These are phyloP conservation scores for Nakazawaea ernobii DNA, from an alignment of 805 yeast genomes.

Conservation along the genomic window DNA sequence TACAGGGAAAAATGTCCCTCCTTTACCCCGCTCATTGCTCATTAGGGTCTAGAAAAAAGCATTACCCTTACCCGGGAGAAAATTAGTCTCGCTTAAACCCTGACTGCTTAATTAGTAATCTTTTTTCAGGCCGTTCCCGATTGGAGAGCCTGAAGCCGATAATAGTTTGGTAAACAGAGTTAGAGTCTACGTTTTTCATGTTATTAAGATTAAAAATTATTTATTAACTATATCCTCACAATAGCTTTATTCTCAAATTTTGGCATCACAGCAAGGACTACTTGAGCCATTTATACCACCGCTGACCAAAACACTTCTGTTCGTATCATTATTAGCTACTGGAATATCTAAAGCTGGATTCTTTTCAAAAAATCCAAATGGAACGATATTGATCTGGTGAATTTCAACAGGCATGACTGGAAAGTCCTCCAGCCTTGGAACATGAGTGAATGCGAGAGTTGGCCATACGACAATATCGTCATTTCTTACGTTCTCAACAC, in stretches of 20 bases:
- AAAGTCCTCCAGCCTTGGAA: slow-evolving; percentile 81
- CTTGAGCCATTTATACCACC: slow-evolving; percentile 17
- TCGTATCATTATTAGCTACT: slow-evolving; percentile 59
- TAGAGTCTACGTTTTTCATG: no score
- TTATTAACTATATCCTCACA: neutral
- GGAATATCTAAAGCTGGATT: slow-evolving; percentile 80
- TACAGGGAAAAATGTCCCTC: neutral
- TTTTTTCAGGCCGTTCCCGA: no score
- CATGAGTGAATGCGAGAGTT: slow-evolving; percentile 74
- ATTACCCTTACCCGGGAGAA: neutral
- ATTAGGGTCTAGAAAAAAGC: no score
- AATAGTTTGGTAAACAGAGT: no score
- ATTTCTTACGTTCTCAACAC: slow-evolving; percentile 62
- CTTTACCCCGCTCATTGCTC: neutral
- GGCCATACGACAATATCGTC: slow-evolving; percentile 78
- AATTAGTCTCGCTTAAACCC: no score
- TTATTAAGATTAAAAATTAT: no score
- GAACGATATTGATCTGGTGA: slow-evolving; percentile 60
- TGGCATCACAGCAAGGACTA: slow-evolving; percentile 2
- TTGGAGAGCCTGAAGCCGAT: no score
- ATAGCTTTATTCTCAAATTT: neutral
- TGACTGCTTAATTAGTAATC: no score
- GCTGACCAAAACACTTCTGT: slow-evolving; percentile 47
- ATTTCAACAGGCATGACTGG: slow-evolving; percentile 88
- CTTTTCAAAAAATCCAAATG: slow-evolving; percentile 68